These are phyloP conservation scores for Fomitopsis pulvina DNA, from an alignment of 768 basidiomycete species.

Conservation along the genomic window DNA sequence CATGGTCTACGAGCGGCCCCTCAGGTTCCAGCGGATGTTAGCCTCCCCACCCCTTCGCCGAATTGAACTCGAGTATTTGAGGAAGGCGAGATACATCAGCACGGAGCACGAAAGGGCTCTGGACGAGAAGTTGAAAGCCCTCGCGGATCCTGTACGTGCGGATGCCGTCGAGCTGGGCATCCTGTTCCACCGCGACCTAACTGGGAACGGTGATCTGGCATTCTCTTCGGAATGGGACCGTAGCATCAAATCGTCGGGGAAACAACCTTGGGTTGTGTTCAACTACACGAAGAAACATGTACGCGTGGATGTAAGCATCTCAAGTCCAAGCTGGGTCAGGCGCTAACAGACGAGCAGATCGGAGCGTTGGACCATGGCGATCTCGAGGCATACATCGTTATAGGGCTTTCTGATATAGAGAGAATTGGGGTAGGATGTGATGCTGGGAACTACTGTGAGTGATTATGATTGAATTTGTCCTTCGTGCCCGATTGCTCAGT, in stretches of 20 bases:
- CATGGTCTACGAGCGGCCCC: constrained; percentile 8
- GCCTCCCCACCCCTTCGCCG: neutral
- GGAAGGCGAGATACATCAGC: constrained; percentile 24
- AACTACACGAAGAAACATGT: constrained; percentile 64
- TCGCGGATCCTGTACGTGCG: constrained; percentile 40
- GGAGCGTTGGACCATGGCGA: too few relatives aligned
- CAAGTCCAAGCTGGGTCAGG: too few relatives aligned
- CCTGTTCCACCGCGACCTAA: constrained; percentile 31
- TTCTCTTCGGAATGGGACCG: constrained; percentile 72
- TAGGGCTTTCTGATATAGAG: constrained; percentile 51
- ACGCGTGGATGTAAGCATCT: constrained; percentile 44
- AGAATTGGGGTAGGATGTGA: constrained; percentile 58
- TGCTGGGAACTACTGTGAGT: constrained; percentile 54
- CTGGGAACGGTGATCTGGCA: constrained; percentile 13
- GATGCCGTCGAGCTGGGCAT: constrained; percentile 64
- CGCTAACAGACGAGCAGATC: too few relatives aligned
- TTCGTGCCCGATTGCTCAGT: too few relatives aligned
- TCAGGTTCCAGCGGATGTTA: constrained; percentile 8
- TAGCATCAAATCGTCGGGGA: constrained; percentile 32
- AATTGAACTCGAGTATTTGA: constrained; percentile 6
- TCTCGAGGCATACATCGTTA: constrained; percentile 40
- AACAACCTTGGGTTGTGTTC: constrained; percentile 48
- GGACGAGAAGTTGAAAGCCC: constrained; percentile 33
- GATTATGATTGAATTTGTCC: neutral
- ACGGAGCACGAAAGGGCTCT: constrained; percentile 20